These are phyloP conservation scores for Neophaeococcomyces mojaviensis DNA, from an alignment of 2,329 filamentous ascomycete genomes.

Conservation along the genomic window DNA sequence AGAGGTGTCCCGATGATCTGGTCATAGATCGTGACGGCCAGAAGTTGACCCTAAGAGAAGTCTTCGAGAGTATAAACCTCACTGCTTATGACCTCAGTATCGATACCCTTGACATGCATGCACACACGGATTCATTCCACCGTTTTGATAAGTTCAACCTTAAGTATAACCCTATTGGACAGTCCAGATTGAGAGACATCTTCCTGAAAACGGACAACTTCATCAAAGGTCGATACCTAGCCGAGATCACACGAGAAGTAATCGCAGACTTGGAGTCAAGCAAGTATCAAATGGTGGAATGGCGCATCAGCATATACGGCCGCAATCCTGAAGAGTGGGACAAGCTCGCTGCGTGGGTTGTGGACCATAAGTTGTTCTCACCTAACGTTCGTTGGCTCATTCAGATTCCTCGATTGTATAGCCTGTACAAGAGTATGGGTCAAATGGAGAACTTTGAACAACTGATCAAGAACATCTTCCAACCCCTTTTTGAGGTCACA, in stretches of 20 bases:
- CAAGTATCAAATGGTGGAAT: constrained; percentile 98
- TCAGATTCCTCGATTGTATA: constrained; percentile 87
- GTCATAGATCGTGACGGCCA: constrained; percentile 90
- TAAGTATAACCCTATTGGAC: constrained; percentile 96
- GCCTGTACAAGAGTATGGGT: constrained; percentile 85
- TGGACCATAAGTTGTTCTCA: constrained; percentile 96
- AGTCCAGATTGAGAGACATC: constrained; percentile 92
- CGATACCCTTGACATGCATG: constrained; percentile 98
- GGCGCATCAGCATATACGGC: constrained; percentile 96
- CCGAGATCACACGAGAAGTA: constrained; percentile 96
- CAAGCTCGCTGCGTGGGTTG: constrained; percentile 91
- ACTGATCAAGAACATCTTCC: constrained; percentile 83
- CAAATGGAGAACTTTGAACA: constrained; percentile 87
- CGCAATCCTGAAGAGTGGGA: constrained; percentile 93
- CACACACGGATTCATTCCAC: constrained; percentile 95
- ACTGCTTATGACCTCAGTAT: constrained; percentile 97
- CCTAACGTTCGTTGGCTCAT: constrained; percentile 97
- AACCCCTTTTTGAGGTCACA: constrained; percentile 90
- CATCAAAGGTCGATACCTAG: constrained; percentile 89
- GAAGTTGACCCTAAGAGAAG: constrained; percentile 80
- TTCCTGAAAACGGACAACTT: constrained; percentile 98
- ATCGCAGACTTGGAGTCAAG: constrained; percentile 95
- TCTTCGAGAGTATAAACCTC: constrained; percentile 94
- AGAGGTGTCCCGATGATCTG: constrained; percentile 90
- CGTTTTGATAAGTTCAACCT: constrained; percentile 99